phyloP scores from a whole-genome alignment of 1,284 basidiomycete genomes.

The Malassezia equina region DNA sequence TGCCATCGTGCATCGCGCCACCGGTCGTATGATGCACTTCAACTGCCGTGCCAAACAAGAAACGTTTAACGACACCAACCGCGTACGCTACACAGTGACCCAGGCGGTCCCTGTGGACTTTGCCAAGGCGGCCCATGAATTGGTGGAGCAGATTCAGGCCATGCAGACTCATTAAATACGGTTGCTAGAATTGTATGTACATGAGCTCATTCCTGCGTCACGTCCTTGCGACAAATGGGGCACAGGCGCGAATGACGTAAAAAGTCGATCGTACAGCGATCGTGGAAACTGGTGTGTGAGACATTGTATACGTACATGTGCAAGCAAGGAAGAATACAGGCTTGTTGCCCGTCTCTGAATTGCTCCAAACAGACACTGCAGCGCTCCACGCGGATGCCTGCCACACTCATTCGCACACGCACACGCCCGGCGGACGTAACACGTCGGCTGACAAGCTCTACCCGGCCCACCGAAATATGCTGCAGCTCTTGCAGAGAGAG shows the following conservation, averaged over 20 bases:
- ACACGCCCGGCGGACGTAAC: conserved; percentile 62
- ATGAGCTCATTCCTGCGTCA: not conserved
- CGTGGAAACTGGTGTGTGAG: conserved; percentile 24
- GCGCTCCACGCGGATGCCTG: conserved; percentile 64
- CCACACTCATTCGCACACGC: conserved; percentile 64
- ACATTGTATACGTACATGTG: conserved; percentile 51
- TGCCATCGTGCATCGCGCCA: conserved; percentile 58
- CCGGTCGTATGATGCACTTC: conserved; percentile 69
- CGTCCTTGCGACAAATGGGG: conserved; percentile 25
- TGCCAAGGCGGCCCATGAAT: conserved; percentile 34
- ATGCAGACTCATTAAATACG: not conserved
- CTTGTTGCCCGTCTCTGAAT: conserved; percentile 59
- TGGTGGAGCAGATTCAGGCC: conserved; percentile 32
- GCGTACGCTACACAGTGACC: conserved; percentile 41
- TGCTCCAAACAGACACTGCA: conserved; percentile 70
- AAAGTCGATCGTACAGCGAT: conserved; percentile 21
- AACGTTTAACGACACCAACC: conserved; percentile 38
- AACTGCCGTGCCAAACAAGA: conserved; percentile 66
- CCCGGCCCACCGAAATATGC: conserved; percentile 54
- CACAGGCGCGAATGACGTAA: conserved; percentile 21
- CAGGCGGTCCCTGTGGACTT: conserved; percentile 32
- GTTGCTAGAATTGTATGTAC: not conserved
- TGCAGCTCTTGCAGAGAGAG: conserved; percentile 38
- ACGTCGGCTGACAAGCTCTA: conserved; percentile 61
- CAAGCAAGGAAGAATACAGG: conserved; percentile 59